Evolutionary conservation across 1,284 basidiomycete genomes (phyloP).

Genomic region (Marasmius sp.): DNA sequence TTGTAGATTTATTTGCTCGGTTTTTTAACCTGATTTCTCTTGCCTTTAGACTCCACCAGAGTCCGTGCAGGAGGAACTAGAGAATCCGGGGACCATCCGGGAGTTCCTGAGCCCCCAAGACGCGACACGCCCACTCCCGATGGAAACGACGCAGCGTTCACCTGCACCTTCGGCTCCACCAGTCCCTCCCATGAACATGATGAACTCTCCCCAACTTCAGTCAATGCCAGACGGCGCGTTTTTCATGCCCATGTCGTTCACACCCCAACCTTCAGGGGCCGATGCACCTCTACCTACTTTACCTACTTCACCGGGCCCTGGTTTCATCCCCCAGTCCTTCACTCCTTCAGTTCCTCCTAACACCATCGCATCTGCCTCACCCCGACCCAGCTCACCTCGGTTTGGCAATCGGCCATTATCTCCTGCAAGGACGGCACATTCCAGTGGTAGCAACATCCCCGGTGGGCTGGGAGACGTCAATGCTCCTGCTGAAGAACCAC

Average conservation of each 20-base stretch:
- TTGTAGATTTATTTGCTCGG: not conserved
- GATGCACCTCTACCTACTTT: not conserved
- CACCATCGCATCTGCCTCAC: not conserved
- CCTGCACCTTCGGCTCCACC: not conserved
- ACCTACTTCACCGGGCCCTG: not conserved
- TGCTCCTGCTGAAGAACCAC: not conserved
- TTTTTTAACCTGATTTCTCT: not conserved
- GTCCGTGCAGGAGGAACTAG: slow-evolving; percentile 3
- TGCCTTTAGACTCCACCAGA: slow-evolving; percentile 8
- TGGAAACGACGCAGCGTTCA: slow-evolving; percentile 1
- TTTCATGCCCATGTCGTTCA: not conserved
- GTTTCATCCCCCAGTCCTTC: not conserved
- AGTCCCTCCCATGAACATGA: not conserved
- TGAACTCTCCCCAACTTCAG: not conserved
- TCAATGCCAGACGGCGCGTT: not conserved
- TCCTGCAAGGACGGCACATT: not conserved
- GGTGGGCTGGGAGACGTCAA: slow-evolving; percentile 1
- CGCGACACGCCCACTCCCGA: slow-evolving; percentile 7
- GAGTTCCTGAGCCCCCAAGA: slow-evolving; percentile 12
- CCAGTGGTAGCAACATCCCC: not conserved
- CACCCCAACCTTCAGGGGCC: not conserved
- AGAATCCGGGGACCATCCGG: not conserved
- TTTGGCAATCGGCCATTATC: not conserved
- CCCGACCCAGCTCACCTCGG: not conserved
- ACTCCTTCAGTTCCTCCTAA: not conserved